Base-by-base conservation (phyloP, 2,329 filamentous ascomycete genomes). In the Fusarium guadeloupense region DNA sequence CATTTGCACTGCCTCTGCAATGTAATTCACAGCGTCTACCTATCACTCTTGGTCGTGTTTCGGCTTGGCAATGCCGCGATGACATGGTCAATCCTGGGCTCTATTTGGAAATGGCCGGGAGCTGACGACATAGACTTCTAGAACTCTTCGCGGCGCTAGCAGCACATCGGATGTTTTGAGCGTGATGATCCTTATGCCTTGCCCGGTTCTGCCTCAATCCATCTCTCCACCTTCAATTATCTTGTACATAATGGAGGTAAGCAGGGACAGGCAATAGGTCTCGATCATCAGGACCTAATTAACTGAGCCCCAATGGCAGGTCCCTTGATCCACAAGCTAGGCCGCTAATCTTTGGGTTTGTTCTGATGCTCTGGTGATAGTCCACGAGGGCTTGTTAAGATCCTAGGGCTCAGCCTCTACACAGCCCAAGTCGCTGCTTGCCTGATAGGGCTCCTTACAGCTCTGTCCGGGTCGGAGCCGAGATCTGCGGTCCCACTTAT, bases 1-100 rank as follows among this genome's bases (percentile, higher is more conserved):
- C 34, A 43, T 42, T 9, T 64, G 61, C 61, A 64, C 47, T 34
- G 61, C 61, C 61, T 65, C 61, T 41, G 34, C n/a, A n/a, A n/a
- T n/a, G n/a, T 26, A 30, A 39, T 39, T 34, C 23, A 14, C 37
- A 37, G n/a, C n/a, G n/a, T n/a, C n/a, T n/a, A n/a, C n/a, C 51
- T 64, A 50, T 64, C 52, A 50, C 53, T 45, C 55, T 51, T 57
- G 26, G 50, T 45, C 54, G 48, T 44, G 34, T 28, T 39, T 54
- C 33, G 41, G 37, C 60, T 63, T 64, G 60, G 54, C 59, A 33
- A 31, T 43, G 39, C 47, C 43, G 39, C 34, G 35, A 58, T 54
- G 28, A 49, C 23, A 61, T 26, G 16, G 17, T 40, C 25, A 35
- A 50, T 42, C 39, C 45, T 42, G 31, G 28, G 20, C 57, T 61